phyloP scores from a whole-genome alignment of 1,284 basidiomycete species.

The Leccinum subspadiceum region DNA sequence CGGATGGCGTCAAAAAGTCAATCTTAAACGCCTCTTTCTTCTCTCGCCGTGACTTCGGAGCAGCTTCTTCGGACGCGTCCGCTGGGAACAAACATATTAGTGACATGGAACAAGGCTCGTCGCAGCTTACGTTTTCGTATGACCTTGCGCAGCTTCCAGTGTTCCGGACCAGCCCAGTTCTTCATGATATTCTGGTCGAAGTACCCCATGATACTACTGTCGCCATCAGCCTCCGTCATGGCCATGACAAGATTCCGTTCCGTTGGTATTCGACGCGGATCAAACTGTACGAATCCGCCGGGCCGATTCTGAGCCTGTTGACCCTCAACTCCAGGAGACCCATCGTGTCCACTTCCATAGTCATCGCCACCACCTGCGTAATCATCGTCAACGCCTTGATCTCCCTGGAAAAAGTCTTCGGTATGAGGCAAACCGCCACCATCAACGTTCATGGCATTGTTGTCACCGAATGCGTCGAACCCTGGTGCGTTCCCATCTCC shows the following conservation, averaged over 20 bases:
- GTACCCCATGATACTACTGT: constrained; percentile 82
- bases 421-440: constrained; percentile 48
- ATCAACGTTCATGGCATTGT: constrained; percentile 45
- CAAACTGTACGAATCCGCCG: constrained; percentile 70
- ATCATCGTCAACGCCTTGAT: constrained; percentile 64
- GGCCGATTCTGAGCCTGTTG: constrained; percentile 38
- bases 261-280: constrained; percentile 70
- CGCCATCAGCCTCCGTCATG: constrained; percentile 69
- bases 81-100: constrained; percentile 34
- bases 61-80: constrained; percentile 47
- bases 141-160: constrained; percentile 90
- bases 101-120: constrained; percentile 1
- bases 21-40: constrained; percentile 90
- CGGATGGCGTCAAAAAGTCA: constrained; percentile 72
- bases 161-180: constrained; percentile 98
- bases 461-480: constrained; percentile 29
- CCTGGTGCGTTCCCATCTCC: constrained; percentile 44
- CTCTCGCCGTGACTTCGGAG: constrained; percentile 58
- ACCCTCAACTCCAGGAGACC: constrained; percentile 42
- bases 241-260: constrained; percentile 82
- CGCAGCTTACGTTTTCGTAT: constrained; percentile 65
- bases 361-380: constrained; percentile 46
- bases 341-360: constrained; percentile 41
- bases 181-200: constrained; percentile 89
- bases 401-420: constrained; percentile 78